Evolutionary conservation across 176 grass and related monocot species (phyloP).

Genomic region (Paspalum vaginatum): DNA sequence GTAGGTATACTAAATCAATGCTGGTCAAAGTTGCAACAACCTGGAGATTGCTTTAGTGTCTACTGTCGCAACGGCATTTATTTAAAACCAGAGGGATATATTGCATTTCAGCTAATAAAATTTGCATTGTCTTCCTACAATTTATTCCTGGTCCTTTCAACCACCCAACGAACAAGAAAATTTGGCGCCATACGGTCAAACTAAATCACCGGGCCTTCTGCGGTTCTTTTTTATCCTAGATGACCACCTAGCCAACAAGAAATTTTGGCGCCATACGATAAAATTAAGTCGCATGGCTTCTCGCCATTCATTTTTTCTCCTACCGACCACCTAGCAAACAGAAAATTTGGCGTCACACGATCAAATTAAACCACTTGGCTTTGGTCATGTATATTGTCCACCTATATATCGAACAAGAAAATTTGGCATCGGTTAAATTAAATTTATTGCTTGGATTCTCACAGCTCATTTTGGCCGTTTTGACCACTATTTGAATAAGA

Average conservation of each 20-base stretch:
- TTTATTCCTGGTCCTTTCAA: neutral
- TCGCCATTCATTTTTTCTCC: no score
- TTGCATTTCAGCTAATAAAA: neutral
- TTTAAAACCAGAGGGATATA: neutral
- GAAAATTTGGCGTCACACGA: neutral
- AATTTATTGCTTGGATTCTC: no score
- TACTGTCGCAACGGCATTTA: neutral
- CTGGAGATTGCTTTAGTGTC: neutral
- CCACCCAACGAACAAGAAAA: neutral
- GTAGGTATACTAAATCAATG: no score
- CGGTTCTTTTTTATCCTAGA: no score
- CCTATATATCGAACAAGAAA: neutral
- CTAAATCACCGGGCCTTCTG: no score
- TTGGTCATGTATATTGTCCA: no score
- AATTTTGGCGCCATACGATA: no score
- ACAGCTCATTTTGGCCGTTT: no score
- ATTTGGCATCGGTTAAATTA: neutral
- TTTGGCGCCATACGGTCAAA: neutral
- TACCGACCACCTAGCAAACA: no score
- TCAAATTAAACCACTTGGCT: neutral
- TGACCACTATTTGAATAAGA: no score
- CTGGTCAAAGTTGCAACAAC: neutral
- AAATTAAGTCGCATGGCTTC: no score
- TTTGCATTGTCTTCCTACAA: neutral
- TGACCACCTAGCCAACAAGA: no score